Evolutionary conservation across 176 grass and related monocot genomes (phyloP).

Genomic region (Cenchrus americanus): DNA sequence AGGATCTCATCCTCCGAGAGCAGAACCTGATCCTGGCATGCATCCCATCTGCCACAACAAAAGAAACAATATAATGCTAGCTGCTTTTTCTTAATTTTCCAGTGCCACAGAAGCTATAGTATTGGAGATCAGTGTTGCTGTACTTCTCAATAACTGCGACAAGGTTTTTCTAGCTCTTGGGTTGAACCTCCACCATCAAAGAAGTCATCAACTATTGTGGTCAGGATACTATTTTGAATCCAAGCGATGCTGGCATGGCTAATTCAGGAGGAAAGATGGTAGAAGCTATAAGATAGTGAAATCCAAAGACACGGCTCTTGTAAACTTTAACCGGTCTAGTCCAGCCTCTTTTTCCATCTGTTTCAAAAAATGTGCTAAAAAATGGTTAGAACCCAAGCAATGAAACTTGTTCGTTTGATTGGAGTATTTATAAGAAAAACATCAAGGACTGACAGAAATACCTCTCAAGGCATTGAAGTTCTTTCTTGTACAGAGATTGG

Average conservation of each 20-base stretch:
- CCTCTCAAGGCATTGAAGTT: background rate
- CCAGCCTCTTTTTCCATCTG: background rate
- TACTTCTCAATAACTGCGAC: background rate
- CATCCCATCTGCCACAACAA: constrained; percentile 1
- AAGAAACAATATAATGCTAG: no score
- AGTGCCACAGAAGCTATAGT: no score
- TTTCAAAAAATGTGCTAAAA: no score
- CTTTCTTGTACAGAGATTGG: background rate
- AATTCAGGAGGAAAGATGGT: background rate
- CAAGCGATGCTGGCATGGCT: background rate
- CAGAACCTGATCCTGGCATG: background rate
- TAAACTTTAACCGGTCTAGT: background rate
- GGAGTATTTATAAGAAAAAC: background rate
- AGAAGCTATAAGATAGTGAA: background rate
- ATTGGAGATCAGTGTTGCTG: no score
- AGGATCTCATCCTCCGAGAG: background rate
- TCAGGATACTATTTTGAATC: background rate
- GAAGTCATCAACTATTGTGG: background rate
- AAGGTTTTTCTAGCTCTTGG: background rate
- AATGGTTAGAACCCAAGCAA: background rate
- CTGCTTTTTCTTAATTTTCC: no score
- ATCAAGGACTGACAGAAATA: background rate
- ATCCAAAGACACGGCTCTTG: background rate
- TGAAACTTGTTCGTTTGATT: background rate
- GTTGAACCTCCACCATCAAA: background rate